Conservation (phyloP, 495 filamentous ascomycete species). For the Letharia columbiana region DNA sequence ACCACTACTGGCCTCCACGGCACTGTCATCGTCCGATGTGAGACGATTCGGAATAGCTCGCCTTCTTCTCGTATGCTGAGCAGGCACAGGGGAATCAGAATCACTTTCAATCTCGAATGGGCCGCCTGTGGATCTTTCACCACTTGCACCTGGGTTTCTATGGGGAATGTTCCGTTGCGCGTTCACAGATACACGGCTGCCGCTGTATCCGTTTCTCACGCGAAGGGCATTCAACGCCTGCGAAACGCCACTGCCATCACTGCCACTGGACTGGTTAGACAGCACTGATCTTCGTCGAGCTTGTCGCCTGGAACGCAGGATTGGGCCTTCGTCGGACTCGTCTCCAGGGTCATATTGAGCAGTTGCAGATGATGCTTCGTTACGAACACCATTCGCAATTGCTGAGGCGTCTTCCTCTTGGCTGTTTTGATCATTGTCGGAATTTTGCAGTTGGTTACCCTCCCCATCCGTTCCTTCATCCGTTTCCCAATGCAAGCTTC, state of each 20-base stretch:
- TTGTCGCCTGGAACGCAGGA: conserved; percentile 23
- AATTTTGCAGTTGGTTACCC: conserved; percentile 2
- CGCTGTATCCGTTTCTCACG: not conserved
- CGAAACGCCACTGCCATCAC: conserved; percentile 1
- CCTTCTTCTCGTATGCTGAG: conserved; percentile 14
- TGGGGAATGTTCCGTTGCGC: not conserved
- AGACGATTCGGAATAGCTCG: conserved; percentile 7
- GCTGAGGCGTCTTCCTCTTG: conserved; percentile 11
- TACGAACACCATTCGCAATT: not conserved
- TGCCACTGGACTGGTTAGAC: conserved; percentile 1
- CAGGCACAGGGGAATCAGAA: conserved; percentile 18
- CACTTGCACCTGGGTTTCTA: not conserved
- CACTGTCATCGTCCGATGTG: conserved; percentile 14
- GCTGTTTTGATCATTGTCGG: conserved; percentile 9
- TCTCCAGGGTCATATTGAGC: conserved; percentile 8
- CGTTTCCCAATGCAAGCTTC: conserved; percentile 17
- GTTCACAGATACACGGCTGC: not conserved
- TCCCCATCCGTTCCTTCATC: conserved; percentile 10
- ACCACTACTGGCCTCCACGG: conserved; percentile 14
- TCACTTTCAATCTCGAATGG: conserved; percentile 20
- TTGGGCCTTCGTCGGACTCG: conserved; percentile 31
- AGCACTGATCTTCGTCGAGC: not conserved
- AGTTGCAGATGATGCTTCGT: not conserved
- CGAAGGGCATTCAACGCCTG: conserved; percentile 6
- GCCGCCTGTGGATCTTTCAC: not conserved